Conservation (phyloP, 805 yeast genomes). For the Candida ulmi region DNA sequence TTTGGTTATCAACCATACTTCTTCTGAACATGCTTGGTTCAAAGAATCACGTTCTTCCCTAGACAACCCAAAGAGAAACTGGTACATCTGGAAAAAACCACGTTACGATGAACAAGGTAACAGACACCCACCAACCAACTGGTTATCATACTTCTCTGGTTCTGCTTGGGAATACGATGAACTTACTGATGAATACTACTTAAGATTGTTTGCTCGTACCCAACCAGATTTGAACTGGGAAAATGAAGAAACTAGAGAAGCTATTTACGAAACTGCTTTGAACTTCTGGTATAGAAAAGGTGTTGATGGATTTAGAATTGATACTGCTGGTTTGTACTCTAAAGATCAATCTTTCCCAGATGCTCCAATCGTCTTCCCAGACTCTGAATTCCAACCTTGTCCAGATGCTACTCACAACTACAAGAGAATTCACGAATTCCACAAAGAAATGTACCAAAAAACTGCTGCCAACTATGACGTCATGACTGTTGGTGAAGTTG, state of each 20-base stretch:
- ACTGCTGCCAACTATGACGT: conserved; percentile 41
- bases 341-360: conserved; percentile 41
- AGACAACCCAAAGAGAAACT: conserved; percentile 51
- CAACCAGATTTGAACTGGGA: conserved; percentile 67
- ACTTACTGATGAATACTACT: conserved; percentile 46
- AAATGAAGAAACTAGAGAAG: conserved; percentile 27
- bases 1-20: conserved; percentile 55
- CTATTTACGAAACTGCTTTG: conserved; percentile 40
- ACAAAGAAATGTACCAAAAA: conserved; percentile 41
- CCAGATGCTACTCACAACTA: conserved; percentile 34
- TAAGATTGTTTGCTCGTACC: conserved; percentile 44
- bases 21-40: conserved; percentile 53
- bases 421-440: conserved; percentile 54
- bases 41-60: conserved; percentile 46
- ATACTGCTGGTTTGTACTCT: conserved; percentile 47
- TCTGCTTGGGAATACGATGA: conserved; percentile 56
- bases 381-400: conserved; percentile 35
- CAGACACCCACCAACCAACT: conserved; percentile 52
- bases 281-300: conserved; percentile 52
- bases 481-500: conserved; percentile 56
- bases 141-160: conserved; percentile 48
- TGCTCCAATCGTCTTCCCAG: conserved; percentile 41
- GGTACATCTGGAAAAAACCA: conserved; percentile 54
- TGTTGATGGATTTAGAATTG: conserved; percentile 55
- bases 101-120: conserved; percentile 43